Evolutionary conservation across 805 yeast species (phyloP), one percentile per base, ranked within the genome.

Genomic region (Wickerhamomyces alni): DNA sequence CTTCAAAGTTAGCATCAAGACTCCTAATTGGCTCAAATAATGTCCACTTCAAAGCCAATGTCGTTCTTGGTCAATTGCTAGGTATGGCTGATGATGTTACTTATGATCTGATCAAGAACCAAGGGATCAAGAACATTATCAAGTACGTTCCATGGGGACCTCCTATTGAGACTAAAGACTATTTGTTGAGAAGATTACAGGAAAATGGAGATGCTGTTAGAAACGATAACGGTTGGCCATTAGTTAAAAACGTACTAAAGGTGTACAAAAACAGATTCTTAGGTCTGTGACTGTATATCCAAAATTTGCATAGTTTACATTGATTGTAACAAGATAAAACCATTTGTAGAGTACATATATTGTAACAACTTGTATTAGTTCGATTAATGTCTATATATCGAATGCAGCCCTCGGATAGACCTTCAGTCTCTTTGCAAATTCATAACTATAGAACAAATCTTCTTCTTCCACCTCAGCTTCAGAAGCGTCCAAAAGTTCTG

Each of bases 61-160:
- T 89, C 19, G 87, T 85, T 8, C 70, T 88, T 51, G 98, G 91
- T 32, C 97, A 91, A 67, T 74, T 89, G 48, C 68, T 91, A 57
- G 98, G 98, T 28, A 91, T 89, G 97, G 94, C 95, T 37, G 98
- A 89, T 62, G 82, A 83, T 54, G 75, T 86, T 44, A 87, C 96
- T 19, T 72, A 74, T 58, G 87, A 84, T 50, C 71, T 89, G 54
- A 76, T 86, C 41, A 64, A 70, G 30, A 69, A 78, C 35, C 76
- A 83, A 48, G 70, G 75, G 33, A 84, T 76, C 33, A 77, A 72
- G 45, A 87, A 87, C 55, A 81, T 89, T 39, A 81, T 91, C 65
- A 91, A 91, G 66, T 89, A 91, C 59, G 96, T 89, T 46, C 95
- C 97, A 15, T 89, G 97, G 97, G 97, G 97, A 9, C 97, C 97